phyloP scores from a whole-genome alignment of 805 yeast genomes.

The Teunomyces atbi region DNA sequence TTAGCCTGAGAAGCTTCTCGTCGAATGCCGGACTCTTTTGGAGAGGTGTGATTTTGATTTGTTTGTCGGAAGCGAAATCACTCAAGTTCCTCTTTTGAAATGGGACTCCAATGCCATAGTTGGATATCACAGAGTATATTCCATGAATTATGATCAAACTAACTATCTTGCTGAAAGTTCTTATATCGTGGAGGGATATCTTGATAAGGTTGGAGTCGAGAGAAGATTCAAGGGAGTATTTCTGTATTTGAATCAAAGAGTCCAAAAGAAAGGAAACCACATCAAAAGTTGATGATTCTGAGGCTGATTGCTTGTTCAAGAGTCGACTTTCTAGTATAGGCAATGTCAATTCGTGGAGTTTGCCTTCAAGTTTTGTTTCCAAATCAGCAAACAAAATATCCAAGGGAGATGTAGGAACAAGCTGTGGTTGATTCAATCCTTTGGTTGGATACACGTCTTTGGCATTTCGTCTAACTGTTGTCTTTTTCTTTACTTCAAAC shows the following conservation, averaged over 20 bases:
- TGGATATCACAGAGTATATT: conserved; percentile 59
- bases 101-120: conserved; percentile 59
- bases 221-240: conserved; percentile 23
- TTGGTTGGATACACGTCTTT: conserved; percentile 32
- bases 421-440: conserved; percentile 35
- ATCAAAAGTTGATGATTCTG: neutral
- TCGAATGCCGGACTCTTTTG: neutral
- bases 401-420: conserved; percentile 28
- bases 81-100: conserved; percentile 57
- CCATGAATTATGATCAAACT: conserved; percentile 70
- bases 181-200: conserved; percentile 84
- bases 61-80: conserved; percentile 34
- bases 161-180: conserved; percentile 61
- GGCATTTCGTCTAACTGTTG: conserved; percentile 29
- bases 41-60: conserved; percentile 16
- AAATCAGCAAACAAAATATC: conserved; percentile 33
- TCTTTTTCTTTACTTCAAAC: conserved; percentile 23
- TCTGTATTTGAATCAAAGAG: conserved; percentile 39
- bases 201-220: conserved; percentile 43
- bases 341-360: conserved; percentile 22
- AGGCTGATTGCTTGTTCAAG: neutral
- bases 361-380: conserved; percentile 23
- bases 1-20: conserved; percentile 24
- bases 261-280: conserved; percentile 38
- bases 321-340: conserved; percentile 1